phyloP scores from a whole-genome alignment of 331 rosid species.

The Telfairia occidentalis region DNA sequence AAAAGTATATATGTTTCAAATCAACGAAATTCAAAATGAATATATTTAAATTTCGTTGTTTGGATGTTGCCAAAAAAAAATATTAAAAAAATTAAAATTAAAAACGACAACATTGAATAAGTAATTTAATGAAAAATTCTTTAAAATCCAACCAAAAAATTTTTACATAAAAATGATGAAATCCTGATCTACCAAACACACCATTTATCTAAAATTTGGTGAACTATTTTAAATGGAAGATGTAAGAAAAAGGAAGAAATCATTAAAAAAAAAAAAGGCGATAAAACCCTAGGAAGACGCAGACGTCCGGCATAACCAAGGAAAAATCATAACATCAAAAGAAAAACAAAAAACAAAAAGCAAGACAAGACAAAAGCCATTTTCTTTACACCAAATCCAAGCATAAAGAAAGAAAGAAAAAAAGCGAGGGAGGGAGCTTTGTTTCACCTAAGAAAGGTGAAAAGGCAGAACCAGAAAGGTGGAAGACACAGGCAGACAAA shows the following conservation, averaged over 20 bases:
- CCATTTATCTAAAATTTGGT: not conserved
- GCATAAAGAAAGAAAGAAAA: not conserved
- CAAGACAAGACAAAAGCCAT: not conserved
- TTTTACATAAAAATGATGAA: too few species aligned
- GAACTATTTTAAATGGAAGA: not conserved
- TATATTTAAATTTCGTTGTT: too few species aligned
- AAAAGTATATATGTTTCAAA: not conserved
- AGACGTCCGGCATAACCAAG: not conserved
- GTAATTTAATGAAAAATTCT: too few species aligned
- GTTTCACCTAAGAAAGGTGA: not conserved
- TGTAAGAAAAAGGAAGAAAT: not conserved
- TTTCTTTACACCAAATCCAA: not conserved
- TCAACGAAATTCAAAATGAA: too few species aligned
- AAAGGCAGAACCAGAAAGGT: not conserved
- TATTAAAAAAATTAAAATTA: too few species aligned
- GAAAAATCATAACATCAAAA: not conserved
- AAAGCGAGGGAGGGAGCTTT: not conserved
- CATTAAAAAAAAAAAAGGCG: not conserved
- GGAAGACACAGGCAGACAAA: not conserved
- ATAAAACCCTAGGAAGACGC: not conserved
- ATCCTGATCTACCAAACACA: too few species aligned
- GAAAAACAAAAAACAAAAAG: not conserved
- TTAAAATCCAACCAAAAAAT: too few species aligned
- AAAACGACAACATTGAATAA: too few species aligned
- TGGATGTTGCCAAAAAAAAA: too few species aligned